Evolutionary conservation across 345 rosid species (phyloP).

Genomic region (Brassica juncea): DNA sequence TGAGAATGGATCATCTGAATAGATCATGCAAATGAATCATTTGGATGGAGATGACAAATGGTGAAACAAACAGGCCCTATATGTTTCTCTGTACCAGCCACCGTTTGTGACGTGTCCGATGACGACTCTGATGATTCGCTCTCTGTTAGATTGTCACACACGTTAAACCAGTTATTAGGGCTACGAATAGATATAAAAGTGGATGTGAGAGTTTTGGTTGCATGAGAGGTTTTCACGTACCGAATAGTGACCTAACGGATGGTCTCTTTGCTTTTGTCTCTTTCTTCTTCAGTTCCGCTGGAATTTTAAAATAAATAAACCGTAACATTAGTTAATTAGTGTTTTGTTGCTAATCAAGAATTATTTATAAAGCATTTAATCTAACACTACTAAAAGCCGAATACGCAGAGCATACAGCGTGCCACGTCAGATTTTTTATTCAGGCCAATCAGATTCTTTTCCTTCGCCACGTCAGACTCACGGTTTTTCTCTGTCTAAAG

Average conservation of each 20-base stretch:
- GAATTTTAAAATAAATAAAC: background rate
- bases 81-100: conserved; percentile 25
- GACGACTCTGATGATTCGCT: conserved; percentile 50
- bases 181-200: background rate
- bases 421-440: no score
- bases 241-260: conserved; percentile 76
- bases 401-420: no score
- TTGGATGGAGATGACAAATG: no score
- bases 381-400: no score
- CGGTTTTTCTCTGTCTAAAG: no score
- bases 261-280: conserved; percentile 65
- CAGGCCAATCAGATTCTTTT: no score
- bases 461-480: no score
- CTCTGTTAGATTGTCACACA: conserved; percentile 40
- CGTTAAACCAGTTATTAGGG: background rate
- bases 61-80: background rate
- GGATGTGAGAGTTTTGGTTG: background rate
- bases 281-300: conserved; percentile 81
- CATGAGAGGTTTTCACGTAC: conserved; percentile 37
- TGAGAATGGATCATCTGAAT: no score
- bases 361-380: background rate
- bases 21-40: no score
- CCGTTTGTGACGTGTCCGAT: conserved; percentile 27
- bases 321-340: background rate
- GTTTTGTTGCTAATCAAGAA: background rate